Evolutionary conservation across 106 monocot species (phyloP).

Genomic region (Gastrodia elata): DNA sequence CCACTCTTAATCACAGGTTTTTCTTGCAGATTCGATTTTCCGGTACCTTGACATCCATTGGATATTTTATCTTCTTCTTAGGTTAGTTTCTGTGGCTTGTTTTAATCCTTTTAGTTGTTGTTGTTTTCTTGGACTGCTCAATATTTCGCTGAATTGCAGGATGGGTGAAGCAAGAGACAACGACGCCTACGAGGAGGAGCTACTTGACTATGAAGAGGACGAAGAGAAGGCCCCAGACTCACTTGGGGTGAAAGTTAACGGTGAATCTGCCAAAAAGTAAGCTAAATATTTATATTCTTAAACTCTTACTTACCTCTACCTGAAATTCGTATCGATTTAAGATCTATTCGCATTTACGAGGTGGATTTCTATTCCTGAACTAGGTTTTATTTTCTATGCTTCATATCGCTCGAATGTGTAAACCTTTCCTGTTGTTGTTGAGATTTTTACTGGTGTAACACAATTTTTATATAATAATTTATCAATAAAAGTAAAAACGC

Average conservation of each 20-base stretch:
- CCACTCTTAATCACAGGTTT: neutral
- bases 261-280: constrained; percentile 75
- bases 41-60: neutral
- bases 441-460: too few relatives aligned
- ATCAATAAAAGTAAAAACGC: too few relatives aligned
- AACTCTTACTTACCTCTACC: neutral
- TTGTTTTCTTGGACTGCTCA: neutral
- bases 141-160: constrained; percentile 11
- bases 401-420: neutral
- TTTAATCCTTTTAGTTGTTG: neutral
- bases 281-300: constrained; percentile 1
- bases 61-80: neutral
- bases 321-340: neutral
- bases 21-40: constrained; percentile 1
- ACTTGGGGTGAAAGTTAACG: constrained; percentile 41
- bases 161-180: constrained; percentile 89
- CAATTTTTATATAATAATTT: too few relatives aligned
- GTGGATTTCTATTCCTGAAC: neutral
- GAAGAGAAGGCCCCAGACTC: constrained; percentile 75
- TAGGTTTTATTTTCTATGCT: neutral
- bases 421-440: too few relatives aligned
- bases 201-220: constrained; percentile 94
- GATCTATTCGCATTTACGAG: neutral
- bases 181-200: constrained; percentile 92
- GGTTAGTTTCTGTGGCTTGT: neutral